Base-by-base conservation (phyloP, 2,329 filamentous ascomycete genomes). In the Fusarium subtropicale region DNA sequence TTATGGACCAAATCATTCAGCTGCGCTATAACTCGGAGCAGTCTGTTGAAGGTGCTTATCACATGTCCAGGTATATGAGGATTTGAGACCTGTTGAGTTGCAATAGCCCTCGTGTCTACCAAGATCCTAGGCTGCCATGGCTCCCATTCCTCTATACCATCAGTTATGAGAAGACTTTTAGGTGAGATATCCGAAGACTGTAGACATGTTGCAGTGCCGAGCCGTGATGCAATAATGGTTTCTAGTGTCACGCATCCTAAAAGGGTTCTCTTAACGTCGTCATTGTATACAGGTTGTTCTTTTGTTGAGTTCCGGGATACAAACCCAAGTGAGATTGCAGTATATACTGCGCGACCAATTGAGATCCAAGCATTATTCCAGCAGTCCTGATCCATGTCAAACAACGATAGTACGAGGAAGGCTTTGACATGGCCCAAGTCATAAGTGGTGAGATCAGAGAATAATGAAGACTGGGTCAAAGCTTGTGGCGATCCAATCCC, bases 91-190 rank as follows among this genome's bases (percentile, higher is more conserved):
- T 12, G 36, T 2, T 20, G 53, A 8, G 13, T 28, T 12, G 8
- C 2, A 30, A 3, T 2, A 5, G 3, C 2, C 3, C 4, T 9
- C 1, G 15, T 4, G 9, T 22, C 10, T 5, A 34, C 7, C 5
- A 61, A 3, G 4, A 60, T 28, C 15, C 52, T 61, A 2, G 45
- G 56, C 8, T 61, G 46, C 56, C 39, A 60, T 13, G 45, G 56
- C 2, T 61, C 59, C 45, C 59, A 61, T 10, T 61, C 59, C 9
- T 61, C 59, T 8, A 60, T 53, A 1, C 59, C 59, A 2, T 61
- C 59, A 5, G 31, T 52, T 0, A 16, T 10, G 2, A 60, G 20
- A 3, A 30, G 38, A 2, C 16, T 33, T 34, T 18, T 7, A 1
- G n/a, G 39, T 2, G 13, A n/a, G 3, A 30, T 5, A 12, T 60